phyloP scores from a whole-genome alignment of 805 yeast genomes.

The Saccharomycopsis oosterbeekiorum region DNA sequence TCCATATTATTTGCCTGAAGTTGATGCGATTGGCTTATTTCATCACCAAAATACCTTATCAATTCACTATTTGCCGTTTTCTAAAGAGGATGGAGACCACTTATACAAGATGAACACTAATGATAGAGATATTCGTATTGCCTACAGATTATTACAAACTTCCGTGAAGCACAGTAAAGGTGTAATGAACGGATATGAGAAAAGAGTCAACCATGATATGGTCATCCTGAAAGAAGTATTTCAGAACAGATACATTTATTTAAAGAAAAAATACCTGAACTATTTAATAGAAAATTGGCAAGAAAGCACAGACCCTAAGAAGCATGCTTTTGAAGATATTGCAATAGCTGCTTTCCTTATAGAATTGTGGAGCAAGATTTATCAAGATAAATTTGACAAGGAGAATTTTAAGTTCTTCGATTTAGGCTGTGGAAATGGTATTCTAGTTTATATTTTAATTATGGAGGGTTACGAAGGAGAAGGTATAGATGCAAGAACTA shows the following conservation, averaged over 20 bases:
- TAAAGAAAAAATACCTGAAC: constrained; percentile 77
- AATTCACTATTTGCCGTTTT: constrained; percentile 66
- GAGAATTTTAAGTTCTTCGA: constrained; percentile 64
- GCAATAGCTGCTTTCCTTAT: constrained; percentile 92
- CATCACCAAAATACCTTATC: constrained; percentile 41
- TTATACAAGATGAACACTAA: constrained; percentile 31
- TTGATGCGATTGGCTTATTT: constrained; percentile 65
- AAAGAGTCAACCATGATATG: constrained; percentile 79
- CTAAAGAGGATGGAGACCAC: constrained; percentile 22
- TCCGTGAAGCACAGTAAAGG: constrained; percentile 79
- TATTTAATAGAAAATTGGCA: constrained; percentile 72
- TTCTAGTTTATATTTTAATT: constrained; percentile 62
- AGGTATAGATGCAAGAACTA: constrained; percentile 82
- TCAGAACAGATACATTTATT: constrained; percentile 68
- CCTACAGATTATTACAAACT: constrained; percentile 68
- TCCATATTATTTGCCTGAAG: constrained; percentile 89
- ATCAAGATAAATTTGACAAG: constrained; percentile 27
- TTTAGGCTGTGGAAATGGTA: constrained; percentile 92
- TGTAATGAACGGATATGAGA: constrained; percentile 72
- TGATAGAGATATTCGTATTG: constrained; percentile 71
- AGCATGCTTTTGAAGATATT: constrained; percentile 93
- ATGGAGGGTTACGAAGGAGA: constrained; percentile 74
- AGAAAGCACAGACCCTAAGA: constrained; percentile 91
- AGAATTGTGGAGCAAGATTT: constrained; percentile 65
- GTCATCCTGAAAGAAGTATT: constrained; percentile 76